Evolutionary conservation across 139 green algal species (phyloP), one percentile per base, ranked within the genome.

Genomic region (Zygnema circumcarinatum): DNA sequence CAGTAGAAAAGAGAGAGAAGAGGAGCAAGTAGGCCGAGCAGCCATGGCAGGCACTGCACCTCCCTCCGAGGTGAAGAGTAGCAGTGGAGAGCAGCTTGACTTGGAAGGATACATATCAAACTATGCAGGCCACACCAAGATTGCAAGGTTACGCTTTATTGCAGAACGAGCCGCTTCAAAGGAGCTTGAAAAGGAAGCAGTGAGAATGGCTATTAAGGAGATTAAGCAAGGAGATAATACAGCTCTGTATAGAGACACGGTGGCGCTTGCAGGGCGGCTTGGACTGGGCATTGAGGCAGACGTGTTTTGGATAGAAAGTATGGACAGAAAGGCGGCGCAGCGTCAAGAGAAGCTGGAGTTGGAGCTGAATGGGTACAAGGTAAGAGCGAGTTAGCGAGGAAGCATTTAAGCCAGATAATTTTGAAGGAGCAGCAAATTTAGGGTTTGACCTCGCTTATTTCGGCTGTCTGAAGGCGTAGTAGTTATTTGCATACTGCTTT

Each of bases 281-380:
- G 81, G 86, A 11, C 56, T 32, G 36, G 67, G n/a, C 21, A 53
- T 76, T 31, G 21, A 88, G 42, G 32, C 75, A 25, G 81, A 90
- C 32, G 36, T 42, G 38, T 32, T 74, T 54, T 90, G 86, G 86
- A 39, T 88, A 29, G 81, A 90, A 22, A n/a, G 41, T 0, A n/a
- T 74, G 7, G 86, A 90, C 11, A 42, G 36, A n/a, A 74, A 39
- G 20, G 86, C 86, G 16, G 35, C 38, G 35, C 67, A 81, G 68
- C n/a, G 56, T 2, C 86, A 89, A 20, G 80, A 90, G 67, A 89
- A 89, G 36, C 68, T 91, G 3, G 87, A 91, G 22, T 35, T 69
- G 31, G 87, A 91, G 67, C 69, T 91, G 38, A 88, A 87, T 40
- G 81, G 81, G 40, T 90, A 88, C 74, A 88, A 89, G 76, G 74